Conservation (phyloP, 805 yeast genomes). For the Spathaspora boniae region DNA sequence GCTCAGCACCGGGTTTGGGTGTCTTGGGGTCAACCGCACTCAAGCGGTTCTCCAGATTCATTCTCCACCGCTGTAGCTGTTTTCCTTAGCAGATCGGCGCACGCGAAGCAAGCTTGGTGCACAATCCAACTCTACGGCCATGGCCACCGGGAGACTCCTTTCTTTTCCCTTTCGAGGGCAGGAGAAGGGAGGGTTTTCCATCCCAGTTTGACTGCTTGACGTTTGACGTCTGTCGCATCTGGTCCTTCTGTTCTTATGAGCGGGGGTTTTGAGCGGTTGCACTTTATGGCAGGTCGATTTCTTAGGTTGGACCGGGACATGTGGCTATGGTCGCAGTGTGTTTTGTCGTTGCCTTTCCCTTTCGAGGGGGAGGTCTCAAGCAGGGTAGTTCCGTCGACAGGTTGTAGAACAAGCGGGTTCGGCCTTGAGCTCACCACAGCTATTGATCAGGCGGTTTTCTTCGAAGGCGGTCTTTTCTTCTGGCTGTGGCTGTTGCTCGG, state of each 20-base stretch:
- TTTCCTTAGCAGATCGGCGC: slow-evolving; percentile 64
- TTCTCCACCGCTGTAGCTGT: slow-evolving; percentile 28
- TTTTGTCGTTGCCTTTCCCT: slow-evolving; percentile 14
- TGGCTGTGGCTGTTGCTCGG: slow-evolving; percentile 54
- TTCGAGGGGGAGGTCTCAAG: slow-evolving; percentile 36
- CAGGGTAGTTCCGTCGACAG: slow-evolving; percentile 99
- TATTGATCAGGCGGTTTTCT: background rate
- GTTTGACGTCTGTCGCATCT: slow-evolving; percentile 15
- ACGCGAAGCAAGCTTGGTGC: slow-evolving; percentile 56
- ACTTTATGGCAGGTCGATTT: slow-evolving; percentile 15
- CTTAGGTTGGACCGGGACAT: no score
- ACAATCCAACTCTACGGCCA: no score
- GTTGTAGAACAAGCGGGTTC: slow-evolving; percentile 70
- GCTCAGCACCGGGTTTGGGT: slow-evolving; percentile 33
- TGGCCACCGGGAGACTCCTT: no score
- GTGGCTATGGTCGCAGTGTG: no score
- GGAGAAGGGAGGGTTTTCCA: slow-evolving; percentile 18
- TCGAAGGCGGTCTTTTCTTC: slow-evolving; percentile 6
- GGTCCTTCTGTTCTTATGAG: slow-evolving; percentile 46
- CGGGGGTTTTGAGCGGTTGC: slow-evolving; percentile 51
- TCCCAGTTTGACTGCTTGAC: slow-evolving; percentile 19
- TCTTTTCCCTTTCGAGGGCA: no score
- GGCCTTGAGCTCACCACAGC: slow-evolving; percentile 65
- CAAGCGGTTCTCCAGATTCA: slow-evolving; percentile 20
- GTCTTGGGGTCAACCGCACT: slow-evolving; percentile 15